Conservation (phyloP, 2,329 filamentous ascomycete species). For the Coniochaeta hoffmannii region DNA sequence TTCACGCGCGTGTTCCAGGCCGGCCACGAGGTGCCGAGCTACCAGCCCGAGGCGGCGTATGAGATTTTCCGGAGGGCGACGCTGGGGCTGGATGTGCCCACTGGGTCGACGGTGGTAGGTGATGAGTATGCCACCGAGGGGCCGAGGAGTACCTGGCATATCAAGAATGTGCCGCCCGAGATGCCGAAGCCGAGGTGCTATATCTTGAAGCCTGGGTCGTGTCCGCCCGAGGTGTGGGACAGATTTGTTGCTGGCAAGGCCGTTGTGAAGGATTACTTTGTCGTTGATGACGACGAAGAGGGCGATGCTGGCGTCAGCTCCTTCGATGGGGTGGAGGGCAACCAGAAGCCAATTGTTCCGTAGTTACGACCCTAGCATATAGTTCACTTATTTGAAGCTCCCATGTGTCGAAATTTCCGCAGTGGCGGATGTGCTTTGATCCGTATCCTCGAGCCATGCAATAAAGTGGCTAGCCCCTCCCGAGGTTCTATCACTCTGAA, state of each 20-base stretch:
- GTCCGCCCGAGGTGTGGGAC: constrained; percentile 2
- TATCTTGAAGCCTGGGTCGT: constrained; percentile 2
- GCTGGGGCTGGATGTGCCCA: constrained; percentile 9
- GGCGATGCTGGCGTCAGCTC: background rate
- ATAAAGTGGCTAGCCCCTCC: no score
- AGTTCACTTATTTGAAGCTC: no score
- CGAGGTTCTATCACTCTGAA: no score
- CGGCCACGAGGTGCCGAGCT: constrained; percentile 48
- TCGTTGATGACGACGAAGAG: constrained; percentile 1
- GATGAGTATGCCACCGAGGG: constrained; percentile 8
- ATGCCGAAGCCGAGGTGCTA: constrained; percentile 4
- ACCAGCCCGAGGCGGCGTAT: constrained; percentile 38
- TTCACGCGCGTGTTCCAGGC: constrained; percentile 52
- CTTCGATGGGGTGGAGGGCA: background rate
- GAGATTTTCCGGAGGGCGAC: constrained; percentile 40
- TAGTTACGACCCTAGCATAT: no score
- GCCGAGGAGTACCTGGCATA: constrained; percentile 8
- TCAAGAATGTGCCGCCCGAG: constrained; percentile 2
- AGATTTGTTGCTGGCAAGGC: background rate
- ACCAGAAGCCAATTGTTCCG: background rate
- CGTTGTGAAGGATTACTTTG: constrained; percentile 3
- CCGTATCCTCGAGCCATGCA: no score
- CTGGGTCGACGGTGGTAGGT: constrained; percentile 7
- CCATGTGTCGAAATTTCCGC: no score
- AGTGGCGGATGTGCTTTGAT: background rate